Conservation (phyloP, 2,329 filamentous ascomycete species). For the Didymella lethalis region DNA sequence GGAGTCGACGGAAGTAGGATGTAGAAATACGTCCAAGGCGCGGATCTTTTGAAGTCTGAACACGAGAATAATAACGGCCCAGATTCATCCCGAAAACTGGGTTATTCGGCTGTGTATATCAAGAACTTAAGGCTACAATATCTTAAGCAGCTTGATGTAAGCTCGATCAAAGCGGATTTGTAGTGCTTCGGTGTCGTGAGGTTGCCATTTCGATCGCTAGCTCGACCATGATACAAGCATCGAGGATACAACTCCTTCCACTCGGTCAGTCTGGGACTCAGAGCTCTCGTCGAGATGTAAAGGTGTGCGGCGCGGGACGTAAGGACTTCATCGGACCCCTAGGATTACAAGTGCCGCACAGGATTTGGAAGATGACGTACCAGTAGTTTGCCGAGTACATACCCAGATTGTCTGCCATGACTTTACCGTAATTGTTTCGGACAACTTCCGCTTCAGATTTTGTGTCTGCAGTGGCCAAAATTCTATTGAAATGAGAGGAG, state of each 20-base stretch:
- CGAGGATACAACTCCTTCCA: background rate
- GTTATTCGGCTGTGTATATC: background rate
- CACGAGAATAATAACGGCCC: background rate
- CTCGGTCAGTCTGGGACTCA: background rate
- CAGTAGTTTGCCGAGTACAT: background rate
- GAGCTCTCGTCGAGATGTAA: background rate
- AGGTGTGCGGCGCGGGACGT: background rate
- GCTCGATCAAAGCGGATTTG: background rate
- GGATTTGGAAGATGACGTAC: background rate
- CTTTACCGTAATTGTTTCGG: background rate
- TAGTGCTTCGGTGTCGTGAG: background rate
- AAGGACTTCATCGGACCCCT: background rate
- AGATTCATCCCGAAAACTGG: background rate
- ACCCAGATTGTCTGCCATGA: background rate
- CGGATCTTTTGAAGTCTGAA: background rate
- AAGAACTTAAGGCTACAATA: background rate
- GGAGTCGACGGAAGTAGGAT: background rate
- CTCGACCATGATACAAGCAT: background rate
- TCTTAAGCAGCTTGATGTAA: background rate
- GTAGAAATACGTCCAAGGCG: background rate
- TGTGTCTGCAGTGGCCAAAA: background rate
- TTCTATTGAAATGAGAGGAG: no score
- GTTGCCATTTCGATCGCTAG: background rate
- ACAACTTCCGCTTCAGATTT: background rate
- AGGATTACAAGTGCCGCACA: background rate